Base-by-base conservation (phyloP, 1,284 basidiomycete genomes). In the Cutaneotrichosporon spelunceum region DNA sequence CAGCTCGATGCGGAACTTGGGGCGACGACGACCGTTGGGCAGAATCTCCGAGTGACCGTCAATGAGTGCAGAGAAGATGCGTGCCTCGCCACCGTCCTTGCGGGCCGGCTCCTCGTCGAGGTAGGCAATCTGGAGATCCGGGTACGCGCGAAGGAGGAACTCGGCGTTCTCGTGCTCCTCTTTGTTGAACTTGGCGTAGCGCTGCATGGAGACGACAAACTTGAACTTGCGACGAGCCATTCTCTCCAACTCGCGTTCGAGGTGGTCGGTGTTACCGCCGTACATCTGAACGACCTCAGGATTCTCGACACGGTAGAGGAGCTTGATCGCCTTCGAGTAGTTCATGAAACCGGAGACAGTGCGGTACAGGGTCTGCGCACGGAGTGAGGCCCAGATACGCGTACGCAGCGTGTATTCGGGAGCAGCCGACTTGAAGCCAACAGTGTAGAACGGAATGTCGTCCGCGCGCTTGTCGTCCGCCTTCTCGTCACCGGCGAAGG, bases 281-380 rank as follows among this genome's bases (percentile, higher is more conserved):
- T 93, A 97, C 58, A 91, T 84, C 81, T 97, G 94, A 5, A 99
- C 95, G 54, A 99, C 90, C 78, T 98, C 95, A 24, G 95, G 96
- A 82, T 98, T 99, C 82, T 99, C 96, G 60, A 99, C 95, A 68
- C 95, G 93, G 81, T 98, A 97, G 30, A 99, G 85, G n/a, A 99
- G 84, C 81, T 99, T 99, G 86, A 99, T 98, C 21, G 96, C 95
- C 84, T 99, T 99, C 72, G 91, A 88, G 80, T 99, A 99, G 83
- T 99, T 99, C 96, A 99, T 99, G 88, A 99, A 98, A 57, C 95
- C 96, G 52, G 96, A 97, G 19, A 99, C 94, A 23, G 95, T 99
- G 70, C 96, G 88, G 80, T 99, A 99, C 34, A 99, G 86, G 3
- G 96, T 99, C 82, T 99, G 96, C 23, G 95, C 95, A 64, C 95